Evolutionary conservation across 768 basidiomycete genomes (phyloP).

Genomic region (Phylloporus sp.): DNA sequence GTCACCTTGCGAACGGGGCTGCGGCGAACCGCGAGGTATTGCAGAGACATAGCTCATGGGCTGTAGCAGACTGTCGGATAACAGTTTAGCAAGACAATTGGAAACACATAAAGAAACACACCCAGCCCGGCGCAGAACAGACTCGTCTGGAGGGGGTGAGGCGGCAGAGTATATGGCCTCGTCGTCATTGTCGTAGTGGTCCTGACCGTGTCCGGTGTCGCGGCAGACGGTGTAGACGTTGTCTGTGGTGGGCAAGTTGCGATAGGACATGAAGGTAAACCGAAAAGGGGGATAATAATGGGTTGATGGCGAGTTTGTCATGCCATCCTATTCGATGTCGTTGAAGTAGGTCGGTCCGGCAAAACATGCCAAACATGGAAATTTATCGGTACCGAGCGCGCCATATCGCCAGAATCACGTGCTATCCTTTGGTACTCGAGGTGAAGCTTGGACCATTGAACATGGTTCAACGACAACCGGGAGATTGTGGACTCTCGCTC

Average conservation of each 20-base stretch:
- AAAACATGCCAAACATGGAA: conserved; percentile 1
- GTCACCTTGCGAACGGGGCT: conserved; percentile 53
- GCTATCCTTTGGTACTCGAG: no score
- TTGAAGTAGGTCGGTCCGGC: neutral
- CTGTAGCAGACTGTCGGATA: conserved; percentile 50
- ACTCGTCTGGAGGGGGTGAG: conserved; percentile 34
- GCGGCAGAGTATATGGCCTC: conserved; percentile 11
- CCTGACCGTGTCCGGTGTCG: neutral
- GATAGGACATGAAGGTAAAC: conserved; percentile 11
- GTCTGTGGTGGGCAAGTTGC: neutral
- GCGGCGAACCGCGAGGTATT: conserved; percentile 16
- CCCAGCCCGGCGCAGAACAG: conserved; percentile 52
- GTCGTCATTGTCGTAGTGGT: conserved; percentile 10
- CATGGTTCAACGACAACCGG: no score
- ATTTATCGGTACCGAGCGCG: neutral
- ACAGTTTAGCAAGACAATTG: neutral
- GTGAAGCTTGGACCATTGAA: no score
- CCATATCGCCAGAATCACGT: neutral
- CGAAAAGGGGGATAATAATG: neutral
- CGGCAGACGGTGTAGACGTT: neutral
- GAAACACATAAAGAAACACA: conserved; percentile 29
- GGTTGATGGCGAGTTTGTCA: neutral
- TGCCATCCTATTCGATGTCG: neutral
- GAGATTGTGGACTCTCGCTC: no score
- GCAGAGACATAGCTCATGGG: conserved; percentile 42